Conservation (phyloP, 2,329 filamentous ascomycete genomes). For the Penicillium occitanis region DNA sequence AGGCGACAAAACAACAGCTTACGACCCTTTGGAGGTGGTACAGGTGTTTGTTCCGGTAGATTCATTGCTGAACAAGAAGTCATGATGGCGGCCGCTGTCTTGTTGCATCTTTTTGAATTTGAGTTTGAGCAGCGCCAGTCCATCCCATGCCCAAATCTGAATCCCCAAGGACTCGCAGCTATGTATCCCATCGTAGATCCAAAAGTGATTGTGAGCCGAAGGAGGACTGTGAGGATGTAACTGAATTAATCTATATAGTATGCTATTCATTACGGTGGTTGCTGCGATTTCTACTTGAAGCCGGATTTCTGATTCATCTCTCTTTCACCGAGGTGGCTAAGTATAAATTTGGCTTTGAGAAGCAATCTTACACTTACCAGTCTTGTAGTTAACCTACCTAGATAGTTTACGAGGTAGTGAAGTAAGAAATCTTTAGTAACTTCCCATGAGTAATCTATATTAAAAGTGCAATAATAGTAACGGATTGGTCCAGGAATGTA, state of each 20-base stretch:
- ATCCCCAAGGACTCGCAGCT: conserved; percentile 15
- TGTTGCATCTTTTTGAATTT: conserved; percentile 17
- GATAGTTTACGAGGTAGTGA: no score
- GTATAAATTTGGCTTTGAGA: no score
- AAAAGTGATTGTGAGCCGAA: conserved; percentile 8
- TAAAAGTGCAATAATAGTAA: no score
- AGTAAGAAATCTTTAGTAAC: no score
- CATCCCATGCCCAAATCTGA: conserved; percentile 13
- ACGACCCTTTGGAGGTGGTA: conserved; percentile 19
- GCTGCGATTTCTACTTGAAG: background rate
- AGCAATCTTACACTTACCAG: no score
- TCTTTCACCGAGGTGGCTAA: background rate
- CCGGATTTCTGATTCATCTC: background rate
- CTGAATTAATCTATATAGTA: background rate
- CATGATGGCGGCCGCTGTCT: conserved; percentile 15
- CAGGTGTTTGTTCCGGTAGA: conserved; percentile 20
- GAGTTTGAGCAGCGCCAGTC: background rate
- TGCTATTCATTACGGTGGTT: background rate
- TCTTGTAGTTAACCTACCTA: no score
- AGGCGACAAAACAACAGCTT: conserved; percentile 15
- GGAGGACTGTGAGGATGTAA: background rate
- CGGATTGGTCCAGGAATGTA: no score
- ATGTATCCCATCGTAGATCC: conserved; percentile 18
- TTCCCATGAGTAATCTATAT: no score
- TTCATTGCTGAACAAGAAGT: conserved; percentile 21